phyloP scores from a whole-genome alignment of 805 yeast genomes.

The Ogataea nitratoaversa region DNA sequence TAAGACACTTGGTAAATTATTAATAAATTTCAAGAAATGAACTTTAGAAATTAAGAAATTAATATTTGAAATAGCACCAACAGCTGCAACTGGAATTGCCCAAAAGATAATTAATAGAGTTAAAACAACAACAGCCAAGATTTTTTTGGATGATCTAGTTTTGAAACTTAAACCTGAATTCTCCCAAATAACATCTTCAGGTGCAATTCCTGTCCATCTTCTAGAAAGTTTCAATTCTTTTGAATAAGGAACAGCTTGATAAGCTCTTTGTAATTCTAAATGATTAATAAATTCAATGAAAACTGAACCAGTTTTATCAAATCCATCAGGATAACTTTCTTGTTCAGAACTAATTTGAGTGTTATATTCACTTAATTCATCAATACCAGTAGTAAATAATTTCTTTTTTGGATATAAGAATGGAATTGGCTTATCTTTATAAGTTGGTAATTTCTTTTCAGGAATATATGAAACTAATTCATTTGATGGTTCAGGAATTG shows the following conservation, averaged over 20 bases:
- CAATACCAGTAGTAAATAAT: conserved; percentile 70
- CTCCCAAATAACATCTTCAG: conserved; percentile 83
- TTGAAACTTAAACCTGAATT: conserved; percentile 58
- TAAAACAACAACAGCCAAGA: conserved; percentile 59
- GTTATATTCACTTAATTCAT: conserved; percentile 65
- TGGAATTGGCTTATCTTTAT: conserved; percentile 61
- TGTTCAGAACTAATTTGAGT: conserved; percentile 59
- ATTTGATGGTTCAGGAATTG: conserved; percentile 52
- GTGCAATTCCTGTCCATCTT: conserved; percentile 60
- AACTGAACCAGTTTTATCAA: conserved; percentile 59
- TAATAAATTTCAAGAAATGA: conserved; percentile 70
- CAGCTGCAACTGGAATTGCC: conserved; percentile 98
- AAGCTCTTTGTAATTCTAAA: conserved; percentile 83
- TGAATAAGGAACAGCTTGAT: conserved; percentile 68
- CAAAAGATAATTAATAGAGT: conserved; percentile 76
- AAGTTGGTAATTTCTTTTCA: conserved; percentile 78
- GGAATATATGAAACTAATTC: conserved; percentile 60
- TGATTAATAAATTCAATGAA: conserved; percentile 81
- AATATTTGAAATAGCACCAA: conserved; percentile 88
- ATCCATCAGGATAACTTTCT: conserved; percentile 41
- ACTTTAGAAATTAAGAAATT: conserved; percentile 66
- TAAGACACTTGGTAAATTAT: conserved; percentile 63
- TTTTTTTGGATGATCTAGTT: conserved; percentile 52
- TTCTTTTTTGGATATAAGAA: conserved; percentile 80
- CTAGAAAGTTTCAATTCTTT: conserved; percentile 41